Percentiles rank a stretch among this genome's conserved stretches.
phyloP scores from a whole-genome alignment of 345 rosid genomes.

The Combretum micranthum region DNA sequence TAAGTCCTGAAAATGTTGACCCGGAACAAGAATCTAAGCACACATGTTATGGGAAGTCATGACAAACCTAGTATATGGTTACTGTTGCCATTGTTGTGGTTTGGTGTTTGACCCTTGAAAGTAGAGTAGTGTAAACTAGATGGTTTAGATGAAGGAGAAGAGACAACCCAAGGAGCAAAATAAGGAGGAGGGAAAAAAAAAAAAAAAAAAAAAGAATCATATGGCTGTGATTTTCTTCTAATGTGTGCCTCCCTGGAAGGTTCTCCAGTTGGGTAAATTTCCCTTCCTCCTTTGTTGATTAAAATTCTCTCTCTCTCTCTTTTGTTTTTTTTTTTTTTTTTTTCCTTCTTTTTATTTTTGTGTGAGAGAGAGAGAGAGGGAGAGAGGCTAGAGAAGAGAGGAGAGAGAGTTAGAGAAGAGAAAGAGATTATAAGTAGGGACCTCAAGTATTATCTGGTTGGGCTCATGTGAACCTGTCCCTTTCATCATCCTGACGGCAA shows the following conservation, averaged over 20 bases:
- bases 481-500: slow-evolving; percentile 23
- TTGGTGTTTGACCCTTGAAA: background rate
- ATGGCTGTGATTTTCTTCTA: slow-evolving; percentile 6
- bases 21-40: no score
- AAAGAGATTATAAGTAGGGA: slow-evolving; percentile 27
- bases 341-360: background rate
- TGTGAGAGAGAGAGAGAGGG: no score
- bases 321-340: background rate
- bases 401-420: background rate
- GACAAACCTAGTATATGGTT: no score
- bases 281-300: slow-evolving; percentile 1
- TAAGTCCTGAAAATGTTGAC: no score
- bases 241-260: slow-evolving; percentile 22
- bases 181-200: background rate
- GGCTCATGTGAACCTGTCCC: slow-evolving; percentile 56
- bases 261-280: slow-evolving; percentile 18
- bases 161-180: no score
- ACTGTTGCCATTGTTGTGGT: no score
- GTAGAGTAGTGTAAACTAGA: slow-evolving; percentile 1
- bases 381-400: no score
- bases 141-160: slow-evolving; percentile 1
- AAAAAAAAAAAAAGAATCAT: background rate
- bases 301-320: background rate
- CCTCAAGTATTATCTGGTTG: slow-evolving; percentile 46
- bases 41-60: background rate